Evolutionary conservation across 2,329 filamentous ascomycete genomes (phyloP).

Genomic region (Aspergillus felis): DNA sequence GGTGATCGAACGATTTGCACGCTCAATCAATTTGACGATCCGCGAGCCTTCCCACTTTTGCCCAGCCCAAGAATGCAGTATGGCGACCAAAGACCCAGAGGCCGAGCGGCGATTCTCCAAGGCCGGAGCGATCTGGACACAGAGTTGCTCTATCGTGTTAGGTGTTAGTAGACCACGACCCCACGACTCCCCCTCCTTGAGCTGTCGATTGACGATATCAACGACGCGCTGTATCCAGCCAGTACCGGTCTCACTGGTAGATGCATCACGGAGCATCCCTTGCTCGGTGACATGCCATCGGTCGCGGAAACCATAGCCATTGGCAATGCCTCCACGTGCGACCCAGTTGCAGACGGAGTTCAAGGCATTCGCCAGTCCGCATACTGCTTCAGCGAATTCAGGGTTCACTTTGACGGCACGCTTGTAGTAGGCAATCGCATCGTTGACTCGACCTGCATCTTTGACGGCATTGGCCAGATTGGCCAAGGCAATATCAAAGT

Average conservation of each 20-base stretch:
- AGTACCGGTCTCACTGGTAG: slow-evolving; percentile 56
- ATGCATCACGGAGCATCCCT: slow-evolving; percentile 76
- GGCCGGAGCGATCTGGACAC: slow-evolving; percentile 43
- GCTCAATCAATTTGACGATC: slow-evolving; percentile 77
- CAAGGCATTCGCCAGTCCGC: slow-evolving; percentile 86
- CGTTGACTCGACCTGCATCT: slow-evolving; percentile 85
- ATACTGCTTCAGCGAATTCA: slow-evolving; percentile 94
- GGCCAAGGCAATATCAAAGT: slow-evolving; percentile 93
- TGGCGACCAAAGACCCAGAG: slow-evolving; percentile 29
- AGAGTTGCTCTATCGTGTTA: slow-evolving; percentile 50
- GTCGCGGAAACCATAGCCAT: slow-evolving; percentile 70
- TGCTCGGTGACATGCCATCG: slow-evolving; percentile 88
- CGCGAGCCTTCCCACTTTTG: slow-evolving; percentile 85
- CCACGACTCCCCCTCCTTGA: slow-evolving; percentile 82
- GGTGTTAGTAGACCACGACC: slow-evolving; percentile 67
- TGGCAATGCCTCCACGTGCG: slow-evolving; percentile 78
- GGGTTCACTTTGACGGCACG: slow-evolving; percentile 88
- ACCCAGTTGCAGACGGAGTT: slow-evolving; percentile 97
- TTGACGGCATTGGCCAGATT: slow-evolving; percentile 98
- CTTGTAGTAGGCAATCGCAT: slow-evolving; percentile 89
- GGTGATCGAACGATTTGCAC: slow-evolving; percentile 70
- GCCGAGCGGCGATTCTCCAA: slow-evolving; percentile 23
- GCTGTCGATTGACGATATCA: slow-evolving; percentile 83
- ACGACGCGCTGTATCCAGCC: slow-evolving; percentile 90
- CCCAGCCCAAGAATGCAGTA: slow-evolving; percentile 61